phyloP scores from a whole-genome alignment of 331 rosid genomes.

The Dryas integrifolia region DNA sequence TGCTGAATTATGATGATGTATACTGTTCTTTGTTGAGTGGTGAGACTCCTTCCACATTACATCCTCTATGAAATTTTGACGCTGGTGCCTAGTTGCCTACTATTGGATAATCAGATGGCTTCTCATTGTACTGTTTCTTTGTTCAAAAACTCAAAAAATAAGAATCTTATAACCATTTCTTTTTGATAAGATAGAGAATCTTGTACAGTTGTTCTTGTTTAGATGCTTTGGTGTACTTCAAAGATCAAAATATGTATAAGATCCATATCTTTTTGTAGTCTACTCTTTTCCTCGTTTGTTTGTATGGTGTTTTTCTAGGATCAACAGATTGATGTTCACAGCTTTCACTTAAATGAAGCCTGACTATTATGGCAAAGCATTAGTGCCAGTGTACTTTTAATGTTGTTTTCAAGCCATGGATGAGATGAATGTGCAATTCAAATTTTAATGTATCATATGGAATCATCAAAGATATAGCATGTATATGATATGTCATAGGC shows the following conservation, averaged over 20 bases:
- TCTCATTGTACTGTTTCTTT: background rate
- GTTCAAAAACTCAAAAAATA: background rate
- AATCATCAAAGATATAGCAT: no score
- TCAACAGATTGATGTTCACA: background rate
- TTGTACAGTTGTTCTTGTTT: background rate
- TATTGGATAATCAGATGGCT: conserved; percentile 4
- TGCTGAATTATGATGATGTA: conserved; percentile 20
- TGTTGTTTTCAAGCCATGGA: no score
- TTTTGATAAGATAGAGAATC: background rate
- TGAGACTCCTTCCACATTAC: background rate
- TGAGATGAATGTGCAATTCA: no score
- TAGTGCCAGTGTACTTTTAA: no score
- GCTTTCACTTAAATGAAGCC: background rate
- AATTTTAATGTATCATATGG: no score
- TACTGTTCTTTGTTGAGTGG: background rate
- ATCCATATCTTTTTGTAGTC: background rate
- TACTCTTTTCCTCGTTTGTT: background rate
- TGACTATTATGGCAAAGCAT: no score
- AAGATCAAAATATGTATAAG: background rate
- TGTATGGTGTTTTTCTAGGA: background rate
- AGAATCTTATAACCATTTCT: background rate
- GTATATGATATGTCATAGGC: no score
- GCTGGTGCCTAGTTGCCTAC: background rate
- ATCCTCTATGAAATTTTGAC: background rate
- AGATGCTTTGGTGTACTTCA: background rate